phyloP scores from a whole-genome alignment of 768 basidiomycete species.

The Lyophyllum shimeji region DNA sequence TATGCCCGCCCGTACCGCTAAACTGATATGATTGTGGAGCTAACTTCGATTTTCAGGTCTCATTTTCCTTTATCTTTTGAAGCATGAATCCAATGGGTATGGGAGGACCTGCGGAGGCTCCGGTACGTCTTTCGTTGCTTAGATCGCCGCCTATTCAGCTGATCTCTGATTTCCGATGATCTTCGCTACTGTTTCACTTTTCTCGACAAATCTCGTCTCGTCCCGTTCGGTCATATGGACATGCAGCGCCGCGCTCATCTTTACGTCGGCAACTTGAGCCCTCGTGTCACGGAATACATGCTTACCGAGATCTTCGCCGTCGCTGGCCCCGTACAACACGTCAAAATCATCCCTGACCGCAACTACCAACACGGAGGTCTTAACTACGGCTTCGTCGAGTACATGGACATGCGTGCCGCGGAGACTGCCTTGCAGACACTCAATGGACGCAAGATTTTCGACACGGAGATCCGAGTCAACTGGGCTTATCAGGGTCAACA shows the following conservation, averaged over 20 bases:
- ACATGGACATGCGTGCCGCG: constrained; percentile 97
- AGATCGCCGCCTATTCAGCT: constrained; percentile 25
- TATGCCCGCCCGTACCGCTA: constrained; percentile 27
- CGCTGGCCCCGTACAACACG: constrained; percentile 95
- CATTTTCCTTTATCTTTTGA: constrained; percentile 54
- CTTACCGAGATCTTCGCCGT: constrained; percentile 97
- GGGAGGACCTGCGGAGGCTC: constrained; percentile 70
- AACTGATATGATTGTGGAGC: constrained; percentile 1
- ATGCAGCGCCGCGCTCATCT: constrained; percentile 89
- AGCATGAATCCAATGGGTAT: constrained; percentile 82
- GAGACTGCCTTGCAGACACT: constrained; percentile 98
- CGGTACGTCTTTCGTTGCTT: constrained; percentile 49
- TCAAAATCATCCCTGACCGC: constrained; percentile 99
- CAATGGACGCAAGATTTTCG: constrained; percentile 99
- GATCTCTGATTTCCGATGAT: constrained; percentile 27
- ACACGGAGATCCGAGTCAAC: constrained; percentile 98
- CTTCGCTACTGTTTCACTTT: constrained; percentile 22
- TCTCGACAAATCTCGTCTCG: constrained; percentile 23
- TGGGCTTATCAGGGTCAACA: constrained; percentile 99
- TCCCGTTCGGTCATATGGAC: constrained; percentile 20
- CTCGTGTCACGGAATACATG: constrained; percentile 99
- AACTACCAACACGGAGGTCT: constrained; percentile 99
- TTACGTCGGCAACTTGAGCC: constrained; percentile 97
- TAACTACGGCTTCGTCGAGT: constrained; percentile 99
- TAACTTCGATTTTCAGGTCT: constrained; percentile 39